phyloP scores from a whole-genome alignment of 1,284 basidiomycete species.

The Somion occarium region DNA sequence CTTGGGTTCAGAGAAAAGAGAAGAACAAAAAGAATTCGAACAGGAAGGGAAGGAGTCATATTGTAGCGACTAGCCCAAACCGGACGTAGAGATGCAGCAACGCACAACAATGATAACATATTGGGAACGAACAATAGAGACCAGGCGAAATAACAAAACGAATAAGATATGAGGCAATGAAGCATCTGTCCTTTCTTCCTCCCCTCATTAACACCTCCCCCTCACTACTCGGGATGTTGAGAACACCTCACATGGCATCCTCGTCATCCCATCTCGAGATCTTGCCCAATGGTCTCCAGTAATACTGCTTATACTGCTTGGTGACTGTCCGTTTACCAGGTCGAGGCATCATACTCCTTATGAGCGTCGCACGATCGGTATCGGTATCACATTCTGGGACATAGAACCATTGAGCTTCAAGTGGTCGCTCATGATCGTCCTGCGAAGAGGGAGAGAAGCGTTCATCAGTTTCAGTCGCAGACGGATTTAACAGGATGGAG shows the following conservation, averaged over 20 bases:
- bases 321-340: slow-evolving; percentile 67
- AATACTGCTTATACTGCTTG: slow-evolving; percentile 79
- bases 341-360: slow-evolving; percentile 68
- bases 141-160: too few relatives aligned
- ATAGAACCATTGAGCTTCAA: slow-evolving; percentile 75
- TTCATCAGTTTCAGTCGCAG: background rate
- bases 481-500: background rate
- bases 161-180: too few relatives aligned
- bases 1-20: too few relatives aligned
- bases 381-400: slow-evolving; percentile 67
- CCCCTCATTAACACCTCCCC: too few relatives aligned
- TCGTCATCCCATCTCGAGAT: slow-evolving; percentile 30
- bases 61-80: too few relatives aligned
- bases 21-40: too few relatives aligned
- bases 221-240: background rate
- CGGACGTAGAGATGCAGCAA: too few relatives aligned
- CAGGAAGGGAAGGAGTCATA: too few relatives aligned
- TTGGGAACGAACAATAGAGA: too few relatives aligned
- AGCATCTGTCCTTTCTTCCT: too few relatives aligned
- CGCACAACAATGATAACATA: too few relatives aligned
- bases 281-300: slow-evolving; percentile 53
- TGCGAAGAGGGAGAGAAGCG: background rate
- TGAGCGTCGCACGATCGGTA: slow-evolving; percentile 58
- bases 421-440: slow-evolving; percentile 36
- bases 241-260: slow-evolving; percentile 23